Evolutionary conservation across 805 yeast genomes (phyloP), one percentile per base, ranked within the genome.

Genomic region (Yamadazyma kitorensis): DNA sequence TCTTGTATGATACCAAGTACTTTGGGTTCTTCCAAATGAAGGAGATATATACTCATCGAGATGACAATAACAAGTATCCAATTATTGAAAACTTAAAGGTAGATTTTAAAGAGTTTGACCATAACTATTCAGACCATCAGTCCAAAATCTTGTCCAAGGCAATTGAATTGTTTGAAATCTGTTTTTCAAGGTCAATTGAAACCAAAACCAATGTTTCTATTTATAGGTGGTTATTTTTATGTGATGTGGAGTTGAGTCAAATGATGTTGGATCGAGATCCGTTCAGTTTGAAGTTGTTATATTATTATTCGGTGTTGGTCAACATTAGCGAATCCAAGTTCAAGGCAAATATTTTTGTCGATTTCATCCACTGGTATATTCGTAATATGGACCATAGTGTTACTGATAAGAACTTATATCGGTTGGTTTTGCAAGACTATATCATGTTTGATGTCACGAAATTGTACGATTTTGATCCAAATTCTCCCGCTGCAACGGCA

Each of bases 151-250:
- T 33, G 6, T 5, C 15, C 3, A 16, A 12, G 14, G 37, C 31
- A 3, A n/a, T 34, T 2, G 8, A 18, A 2, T n/a, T 12, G 5
- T 24, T 29, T n/a, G 29, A 19, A 11, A 26, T 34, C 3, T 29
- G 37, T 25, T 15, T 34, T 2, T 14, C 25, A 13, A 17, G 33
- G 24, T 21, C 21, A 5, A 24, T 22, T 3, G 19, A 29, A 4
- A 29, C 24, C 4, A 19, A 28, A 5, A 10, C n/a, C 3, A 53
- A 56, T 5, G n/a, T n/a, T n/a, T n/a, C n/a, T n/a, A 28, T 60
- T 12, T 55, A 45, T 39, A 41, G 54, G 31, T 56, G 61, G 54
- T 33, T 59, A 9, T 46, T 54, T 11, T 16, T 52, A 17, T 14
- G 54, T 4, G 37, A 36, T 6, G 33, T 33, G 3, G 39, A 40